A percentile compares a stretch with the other conserved stretches of the same genome.
Conservation (phyloP, 2,329 filamentous ascomycete species). For the Lasiodiplodia sp. region DNA sequence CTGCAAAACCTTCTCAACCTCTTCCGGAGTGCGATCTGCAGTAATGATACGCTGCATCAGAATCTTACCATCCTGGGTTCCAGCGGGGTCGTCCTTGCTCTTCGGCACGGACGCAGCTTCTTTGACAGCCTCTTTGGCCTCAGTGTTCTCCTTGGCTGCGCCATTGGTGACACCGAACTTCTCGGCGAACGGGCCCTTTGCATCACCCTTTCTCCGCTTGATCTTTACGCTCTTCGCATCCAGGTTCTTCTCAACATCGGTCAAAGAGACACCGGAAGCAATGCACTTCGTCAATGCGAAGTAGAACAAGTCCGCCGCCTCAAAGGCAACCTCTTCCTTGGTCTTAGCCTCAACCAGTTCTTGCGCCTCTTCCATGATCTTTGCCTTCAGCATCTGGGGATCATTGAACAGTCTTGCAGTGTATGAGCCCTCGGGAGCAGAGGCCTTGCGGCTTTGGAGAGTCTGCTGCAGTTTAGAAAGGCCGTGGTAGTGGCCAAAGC, state of each 20-base stretch:
- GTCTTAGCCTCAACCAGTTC: slow-evolving; percentile 88
- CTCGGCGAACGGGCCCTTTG: slow-evolving; percentile 90
- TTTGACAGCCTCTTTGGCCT: slow-evolving; percentile 52
- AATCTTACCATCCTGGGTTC: slow-evolving; percentile 65
- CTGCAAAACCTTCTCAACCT: slow-evolving; percentile 78
- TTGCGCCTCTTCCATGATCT: slow-evolving; percentile 98
- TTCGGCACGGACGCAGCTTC: slow-evolving; percentile 63
- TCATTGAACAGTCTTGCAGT: slow-evolving; percentile 93
- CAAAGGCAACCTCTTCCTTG: slow-evolving; percentile 86
- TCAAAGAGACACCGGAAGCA: slow-evolving; percentile 80
- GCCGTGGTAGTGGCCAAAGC: slow-evolving; percentile 85
- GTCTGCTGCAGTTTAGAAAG: slow-evolving; percentile 88
- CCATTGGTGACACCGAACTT: slow-evolving; percentile 62
- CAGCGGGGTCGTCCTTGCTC: slow-evolving; percentile 59
- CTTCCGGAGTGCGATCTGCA: slow-evolving; percentile 66
- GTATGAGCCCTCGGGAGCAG: slow-evolving; percentile 89
- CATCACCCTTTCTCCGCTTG: slow-evolving; percentile 89
- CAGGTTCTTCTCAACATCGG: slow-evolving; percentile 90
- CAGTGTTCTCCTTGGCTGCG: slow-evolving; percentile 32
- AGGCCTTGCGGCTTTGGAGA: slow-evolving; percentile 78
- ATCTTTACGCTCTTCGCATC: slow-evolving; percentile 96
- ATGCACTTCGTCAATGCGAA: slow-evolving; percentile 93
- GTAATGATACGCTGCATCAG: slow-evolving; percentile 83
- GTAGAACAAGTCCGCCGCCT: slow-evolving; percentile 94
- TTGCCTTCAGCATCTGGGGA: slow-evolving; percentile 85